Evolutionary conservation across 345 rosid species (phyloP), one percentile per base, ranked within the genome.

Genomic region (Moricandia moricandioides): DNA sequence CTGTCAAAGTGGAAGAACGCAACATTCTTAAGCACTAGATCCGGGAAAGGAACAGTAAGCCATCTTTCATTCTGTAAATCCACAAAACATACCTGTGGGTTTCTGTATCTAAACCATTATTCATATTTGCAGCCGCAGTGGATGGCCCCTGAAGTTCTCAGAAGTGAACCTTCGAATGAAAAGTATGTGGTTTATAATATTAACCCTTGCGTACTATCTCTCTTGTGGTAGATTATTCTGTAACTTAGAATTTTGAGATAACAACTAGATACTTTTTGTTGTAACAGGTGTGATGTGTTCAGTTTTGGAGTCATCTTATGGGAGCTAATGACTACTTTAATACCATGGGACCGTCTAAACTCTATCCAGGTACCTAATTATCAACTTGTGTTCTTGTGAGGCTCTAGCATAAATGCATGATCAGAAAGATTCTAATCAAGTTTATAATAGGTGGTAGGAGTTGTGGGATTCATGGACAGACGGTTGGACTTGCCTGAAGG

Each of bases 71-170:
- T n/a, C 52, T 47, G 13, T 31, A 12, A 55, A 54, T 37, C 34
- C 0, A 21, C 51, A 47, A 6, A 47, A 47, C 30, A 7, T 21
- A n/a, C 7, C 31, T 55, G 27, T 29, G 31, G 12, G 6, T 7
- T 1, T 51, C 9, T 35, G 60, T 51, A 37, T 33, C 14, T 10
- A 24, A 24, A 64, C 26, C 29, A 62, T 3, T 14, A 55, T 30
- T 33, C 7, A 7, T 47, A 5, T 10, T 65, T 80, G 84, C 91
- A 94, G 52, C 96, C 98, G 7, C 98, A 87, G 27, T 91, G 97
- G 97, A 94, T 94, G 98, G 52, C 97, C 7, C 98, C 97, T 35
- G 98, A 94, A 88, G 92, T 88, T 80, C 91, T 94, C 0, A 80
- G 97, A 16, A 86, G 83, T 39, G 98, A 94, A 65, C 96, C 97